A percentile compares a stretch with the other conserved stretches of the same genome.
Evolutionary conservation across 1,284 basidiomycete genomes (phyloP).

Genomic region (Pseudozyma sp.): DNA sequence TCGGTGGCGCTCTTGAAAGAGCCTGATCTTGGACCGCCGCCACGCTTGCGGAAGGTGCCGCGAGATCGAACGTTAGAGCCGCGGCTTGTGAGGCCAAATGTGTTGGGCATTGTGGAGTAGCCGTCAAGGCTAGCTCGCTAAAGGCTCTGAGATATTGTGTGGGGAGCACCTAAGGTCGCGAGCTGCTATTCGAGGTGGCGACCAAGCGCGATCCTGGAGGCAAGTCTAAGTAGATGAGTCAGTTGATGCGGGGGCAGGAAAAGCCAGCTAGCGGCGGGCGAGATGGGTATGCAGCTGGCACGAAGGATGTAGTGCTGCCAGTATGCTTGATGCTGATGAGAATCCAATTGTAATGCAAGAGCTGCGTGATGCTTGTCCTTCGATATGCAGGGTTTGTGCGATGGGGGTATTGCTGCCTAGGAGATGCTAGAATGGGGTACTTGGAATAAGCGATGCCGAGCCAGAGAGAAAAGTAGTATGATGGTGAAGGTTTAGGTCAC

Average conservation of each 20-base stretch:
- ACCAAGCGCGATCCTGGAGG: too few species aligned
- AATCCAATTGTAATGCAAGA: not conserved
- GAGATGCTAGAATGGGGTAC: constrained; percentile 3
- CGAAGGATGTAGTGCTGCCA: not conserved
- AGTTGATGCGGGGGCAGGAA: too few species aligned
- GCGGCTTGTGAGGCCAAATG: constrained; percentile 50
- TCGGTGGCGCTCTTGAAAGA: constrained; percentile 45
- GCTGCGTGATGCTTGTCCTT: not conserved
- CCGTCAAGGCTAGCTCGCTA: not conserved
- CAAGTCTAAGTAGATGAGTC: too few species aligned
- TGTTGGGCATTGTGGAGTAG: constrained; percentile 33
- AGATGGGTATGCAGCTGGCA: too few species aligned
- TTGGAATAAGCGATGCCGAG: not conserved
- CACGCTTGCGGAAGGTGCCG: constrained; percentile 48
- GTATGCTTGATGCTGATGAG: not conserved
- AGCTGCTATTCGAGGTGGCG: too few species aligned
- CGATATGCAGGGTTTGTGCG: not conserved
- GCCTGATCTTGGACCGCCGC: constrained; percentile 40
- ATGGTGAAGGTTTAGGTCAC: not conserved
- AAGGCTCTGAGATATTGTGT: too few species aligned
- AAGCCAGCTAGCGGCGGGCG: too few species aligned
- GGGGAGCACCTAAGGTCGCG: too few species aligned
- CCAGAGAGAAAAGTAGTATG: constrained; percentile 5
- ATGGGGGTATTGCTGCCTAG: not conserved
- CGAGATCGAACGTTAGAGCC: constrained; percentile 41